Percentiles rank a stretch among this genome's conserved stretches.
phyloP scores from a whole-genome alignment of 805 yeast species.

The Candida easanensis region DNA sequence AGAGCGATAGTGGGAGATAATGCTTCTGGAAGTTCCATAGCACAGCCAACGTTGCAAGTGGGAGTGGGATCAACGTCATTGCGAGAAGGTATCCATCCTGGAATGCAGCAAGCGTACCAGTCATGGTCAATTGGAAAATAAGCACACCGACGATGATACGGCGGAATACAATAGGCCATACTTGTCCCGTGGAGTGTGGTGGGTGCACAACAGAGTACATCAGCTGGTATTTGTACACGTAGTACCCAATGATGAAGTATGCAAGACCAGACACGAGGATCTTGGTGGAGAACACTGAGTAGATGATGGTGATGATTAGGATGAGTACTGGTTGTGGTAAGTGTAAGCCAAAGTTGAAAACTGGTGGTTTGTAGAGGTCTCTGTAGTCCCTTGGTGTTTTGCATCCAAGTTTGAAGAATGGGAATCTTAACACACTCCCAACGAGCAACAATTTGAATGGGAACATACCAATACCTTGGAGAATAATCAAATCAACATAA shows the following conservation, averaged over 20 bases:
- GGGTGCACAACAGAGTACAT: conserved; percentile 91
- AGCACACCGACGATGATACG: conserved; percentile 78
- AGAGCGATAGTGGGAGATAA: conserved; percentile 75
- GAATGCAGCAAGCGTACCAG: conserved; percentile 78
- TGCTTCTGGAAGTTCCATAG: conserved; percentile 80
- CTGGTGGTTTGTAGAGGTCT: conserved; percentile 80
- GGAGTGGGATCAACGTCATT: conserved; percentile 69
- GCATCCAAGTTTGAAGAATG: conserved; percentile 60
- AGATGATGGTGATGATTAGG: conserved; percentile 78
- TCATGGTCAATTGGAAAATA: conserved; percentile 88
- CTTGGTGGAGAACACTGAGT: conserved; percentile 86
- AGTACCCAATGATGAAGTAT: conserved; percentile 82
- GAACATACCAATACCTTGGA: conserved; percentile 85
- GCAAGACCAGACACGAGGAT: conserved; percentile 80
- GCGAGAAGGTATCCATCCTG: conserved; percentile 79
- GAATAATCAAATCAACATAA: conserved; percentile 81
- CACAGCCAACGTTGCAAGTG: conserved; percentile 60
- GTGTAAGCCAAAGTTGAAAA: conserved; percentile 85
- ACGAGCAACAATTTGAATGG: conserved; percentile 83
- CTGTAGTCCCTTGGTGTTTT: conserved; percentile 82
- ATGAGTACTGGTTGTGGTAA: conserved; percentile 90
- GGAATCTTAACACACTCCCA: conserved; percentile 75
- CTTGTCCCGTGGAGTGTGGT: conserved; percentile 94
- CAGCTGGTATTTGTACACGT: conserved; percentile 87
- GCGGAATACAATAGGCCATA: conserved; percentile 89